phyloP scores from a whole-genome alignment of 2,329 filamentous ascomycete species.

The Coniochaeta sp. region DNA sequence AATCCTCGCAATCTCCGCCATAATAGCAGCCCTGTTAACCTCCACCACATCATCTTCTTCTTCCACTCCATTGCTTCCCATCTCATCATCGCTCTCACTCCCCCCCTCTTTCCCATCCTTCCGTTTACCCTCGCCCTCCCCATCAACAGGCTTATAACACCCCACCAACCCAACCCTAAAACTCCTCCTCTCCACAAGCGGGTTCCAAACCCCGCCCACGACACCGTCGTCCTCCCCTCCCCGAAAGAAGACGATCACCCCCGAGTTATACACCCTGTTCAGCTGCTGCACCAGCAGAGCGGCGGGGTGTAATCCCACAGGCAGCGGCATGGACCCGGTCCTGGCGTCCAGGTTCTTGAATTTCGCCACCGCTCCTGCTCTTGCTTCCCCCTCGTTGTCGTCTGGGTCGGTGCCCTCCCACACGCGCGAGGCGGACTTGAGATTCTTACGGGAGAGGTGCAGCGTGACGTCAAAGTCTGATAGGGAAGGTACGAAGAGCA shows the following conservation, averaged over 20 bases:
- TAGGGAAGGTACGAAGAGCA: conserved; percentile 67
- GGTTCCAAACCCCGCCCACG: conserved; percentile 54
- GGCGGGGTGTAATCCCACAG: conserved; percentile 54
- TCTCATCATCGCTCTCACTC: too few species aligned
- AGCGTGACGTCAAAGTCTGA: conserved; percentile 84
- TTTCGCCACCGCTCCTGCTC: background rate
- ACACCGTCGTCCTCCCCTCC: conserved; percentile 50
- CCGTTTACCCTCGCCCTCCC: conserved; percentile 11
- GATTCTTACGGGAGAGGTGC: conserved; percentile 52
- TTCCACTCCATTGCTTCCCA: conserved; percentile 26
- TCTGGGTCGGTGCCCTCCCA: conserved; percentile 26
- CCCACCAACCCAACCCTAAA: conserved; percentile 69
- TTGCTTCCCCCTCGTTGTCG: conserved; percentile 8
- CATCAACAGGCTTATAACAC: conserved; percentile 49
- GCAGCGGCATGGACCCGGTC: conserved; percentile 33
- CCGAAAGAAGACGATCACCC: conserved; percentile 73
- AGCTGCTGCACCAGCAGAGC: conserved; percentile 62
- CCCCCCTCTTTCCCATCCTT: conserved; percentile 13
- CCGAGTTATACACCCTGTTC: conserved; percentile 52
- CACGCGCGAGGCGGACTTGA: conserved; percentile 27
- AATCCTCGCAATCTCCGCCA: conserved; percentile 66
- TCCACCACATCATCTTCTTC: conserved; percentile 43
- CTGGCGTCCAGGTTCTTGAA: conserved; percentile 78
- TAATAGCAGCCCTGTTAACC: conserved; percentile 60
- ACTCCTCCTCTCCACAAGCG: conserved; percentile 42